Base-by-base conservation (phyloP, 371 early-diverging fungal genomes). In the Conidiobolus incongruus region DNA sequence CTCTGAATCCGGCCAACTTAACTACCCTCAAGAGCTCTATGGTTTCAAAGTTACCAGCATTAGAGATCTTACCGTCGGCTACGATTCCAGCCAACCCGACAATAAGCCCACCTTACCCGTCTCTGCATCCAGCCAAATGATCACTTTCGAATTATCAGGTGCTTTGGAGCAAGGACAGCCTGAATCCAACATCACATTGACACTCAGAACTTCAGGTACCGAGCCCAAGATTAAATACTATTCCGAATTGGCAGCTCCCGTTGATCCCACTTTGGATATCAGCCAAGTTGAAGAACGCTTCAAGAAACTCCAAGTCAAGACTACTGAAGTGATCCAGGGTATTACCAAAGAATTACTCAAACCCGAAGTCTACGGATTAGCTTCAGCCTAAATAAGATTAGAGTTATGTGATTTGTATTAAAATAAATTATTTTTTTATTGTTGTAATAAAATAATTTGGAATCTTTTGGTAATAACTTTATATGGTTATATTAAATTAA, bases 161-260 rank as follows among this genome's bases (percentile, higher is more conserved):
- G n/a, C n/a, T n/a, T n/a, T n/a, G n/a, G 11, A 30, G 12, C 20
- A 43, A 19, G 30, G 13, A 13, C 16, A 16, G 13, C 7, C 23
- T 30, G 74, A 78, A 29, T 73, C 78, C 41, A 66, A 70, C 28
- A 68, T 73, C 13, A 73, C 72, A 16, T 67, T 79, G 40, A 84
- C 81, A 1, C 58, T 80, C 49, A 65, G 83, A 46, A 81, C 83
- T 6, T 50, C 37, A 45, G 93, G 93, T 12, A 93, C 94, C 1
- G 93, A 92, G 54, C 92, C 93, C 40, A 91, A 93, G 58, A 79
- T 94, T 60, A 94, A 94, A 59, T 94, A 81, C 54, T 94, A 94
- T 48, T 64, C 75, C 21, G 95, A 92, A 50, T 63, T 81, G 29
- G 62, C 69, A 29, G 76, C 75, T 12, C 44, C 52, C 6, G 51